phyloP scores from a whole-genome alignment of 345 rosid species.

The Sonneratia alba region DNA sequence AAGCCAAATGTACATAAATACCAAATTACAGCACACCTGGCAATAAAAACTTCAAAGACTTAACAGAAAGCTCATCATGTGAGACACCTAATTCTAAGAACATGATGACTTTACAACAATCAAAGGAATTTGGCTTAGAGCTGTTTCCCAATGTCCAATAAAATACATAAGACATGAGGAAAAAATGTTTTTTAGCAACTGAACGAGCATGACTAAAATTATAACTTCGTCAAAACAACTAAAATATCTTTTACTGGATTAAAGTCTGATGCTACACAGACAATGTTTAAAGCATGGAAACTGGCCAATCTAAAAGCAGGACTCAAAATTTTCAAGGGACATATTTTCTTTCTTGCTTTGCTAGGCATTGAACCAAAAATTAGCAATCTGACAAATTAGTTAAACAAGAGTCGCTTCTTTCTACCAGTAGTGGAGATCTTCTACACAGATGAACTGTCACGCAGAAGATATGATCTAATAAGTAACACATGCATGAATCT shows the following conservation, averaged over 20 bases:
- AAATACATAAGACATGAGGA: background rate
- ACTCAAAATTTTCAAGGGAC: no score
- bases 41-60: no score
- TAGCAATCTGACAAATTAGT: background rate
- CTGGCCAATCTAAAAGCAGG: no score
- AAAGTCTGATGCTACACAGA: background rate
- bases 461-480: background rate
- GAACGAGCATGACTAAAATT: background rate
- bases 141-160: background rate
- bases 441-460: background rate
- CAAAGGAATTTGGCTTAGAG: background rate
- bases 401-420: background rate
- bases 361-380: background rate
- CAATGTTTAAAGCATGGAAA: no score
- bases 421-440: background rate
- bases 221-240: background rate
- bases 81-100: background rate
- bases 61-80: no score
- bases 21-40: no score
- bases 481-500: background rate
- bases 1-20: no score
- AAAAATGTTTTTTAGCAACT: background rate
- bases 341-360: background rate
- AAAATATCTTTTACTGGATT: background rate
- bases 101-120: background rate